phyloP scores from a whole-genome alignment of 768 basidiomycete genomes.

The Pisolithus sp. region DNA sequence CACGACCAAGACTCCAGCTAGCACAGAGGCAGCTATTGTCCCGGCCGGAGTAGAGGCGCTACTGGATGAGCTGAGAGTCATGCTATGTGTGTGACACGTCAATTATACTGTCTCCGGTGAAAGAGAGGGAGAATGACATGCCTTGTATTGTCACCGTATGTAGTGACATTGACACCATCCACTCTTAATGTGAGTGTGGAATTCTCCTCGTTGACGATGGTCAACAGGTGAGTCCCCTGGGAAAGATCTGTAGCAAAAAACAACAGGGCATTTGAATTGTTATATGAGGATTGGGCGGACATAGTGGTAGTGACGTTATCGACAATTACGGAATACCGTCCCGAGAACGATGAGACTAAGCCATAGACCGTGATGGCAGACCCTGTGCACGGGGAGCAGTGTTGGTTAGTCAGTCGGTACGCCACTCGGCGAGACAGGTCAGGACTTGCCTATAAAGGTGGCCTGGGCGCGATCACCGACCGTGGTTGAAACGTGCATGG shows the following conservation, averaged over 20 bases:
- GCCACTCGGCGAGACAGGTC: no score
- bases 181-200: slow-evolving; percentile 42
- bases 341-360: slow-evolving; percentile 49
- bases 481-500: slow-evolving; percentile 29
- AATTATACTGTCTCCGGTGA: not conserved
- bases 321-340: slow-evolving; percentile 52
- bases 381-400: slow-evolving; percentile 35
- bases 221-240: slow-evolving; percentile 43
- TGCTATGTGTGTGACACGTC: slow-evolving; percentile 4
- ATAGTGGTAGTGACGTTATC: slow-evolving; percentile 44
- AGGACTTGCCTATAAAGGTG: slow-evolving; percentile 42
- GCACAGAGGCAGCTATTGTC: slow-evolving; percentile 59
- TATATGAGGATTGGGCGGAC: slow-evolving; percentile 49
- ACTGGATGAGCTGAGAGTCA: slow-evolving; percentile 12
- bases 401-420: not conserved
- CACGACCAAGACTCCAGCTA: slow-evolving; percentile 50
- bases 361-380: slow-evolving; percentile 57
- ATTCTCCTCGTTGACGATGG: slow-evolving; percentile 52
- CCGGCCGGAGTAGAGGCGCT: slow-evolving; percentile 37
- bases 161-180: slow-evolving; percentile 46
- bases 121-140: slow-evolving; percentile 16
- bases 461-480: slow-evolving; percentile 41
- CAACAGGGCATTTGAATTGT: slow-evolving; percentile 45
- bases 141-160: slow-evolving; percentile 28
- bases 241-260: slow-evolving; percentile 62